Evolutionary conservation across 2,329 filamentous ascomycete species (phyloP).

Genomic region (Penicillium hesseltinei): DNA sequence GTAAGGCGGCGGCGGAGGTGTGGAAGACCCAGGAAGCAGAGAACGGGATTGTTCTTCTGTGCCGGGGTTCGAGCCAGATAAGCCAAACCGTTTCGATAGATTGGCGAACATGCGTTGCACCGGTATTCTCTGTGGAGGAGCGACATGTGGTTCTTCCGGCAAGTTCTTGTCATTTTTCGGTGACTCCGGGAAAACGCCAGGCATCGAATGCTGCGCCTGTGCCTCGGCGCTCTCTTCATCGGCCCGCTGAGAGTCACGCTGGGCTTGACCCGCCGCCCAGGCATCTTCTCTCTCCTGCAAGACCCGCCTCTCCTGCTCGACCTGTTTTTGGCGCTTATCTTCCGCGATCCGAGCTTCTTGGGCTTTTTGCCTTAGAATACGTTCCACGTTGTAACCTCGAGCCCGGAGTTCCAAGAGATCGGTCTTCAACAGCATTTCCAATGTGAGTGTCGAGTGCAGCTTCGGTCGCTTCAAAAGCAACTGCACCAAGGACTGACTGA

Average conservation of each 20-base stretch:
- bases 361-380: constrained; percentile 83
- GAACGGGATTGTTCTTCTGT: constrained; percentile 26
- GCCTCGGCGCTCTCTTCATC: constrained; percentile 24
- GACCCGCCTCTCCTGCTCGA: constrained; percentile 69
- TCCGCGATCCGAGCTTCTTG: constrained; percentile 86
- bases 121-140: constrained; percentile 25
- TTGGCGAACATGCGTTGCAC: constrained; percentile 64
- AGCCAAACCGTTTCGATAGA: constrained; percentile 65
- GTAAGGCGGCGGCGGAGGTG: constrained; percentile 45
- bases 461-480: constrained; percentile 78
- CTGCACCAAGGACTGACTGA: constrained; percentile 81
- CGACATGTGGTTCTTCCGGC: constrained; percentile 20
- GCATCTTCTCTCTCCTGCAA: constrained; percentile 60
- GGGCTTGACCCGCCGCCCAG: constrained; percentile 45
- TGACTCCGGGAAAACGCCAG: constrained; percentile 70
- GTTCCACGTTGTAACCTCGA: constrained; percentile 94
- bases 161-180: constrained; percentile 49
- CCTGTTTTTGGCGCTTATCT: constrained; percentile 68
- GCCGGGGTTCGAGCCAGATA: constrained; percentile 39
- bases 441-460: constrained; percentile 82
- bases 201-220: constrained; percentile 57
- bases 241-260: constrained; percentile 34
- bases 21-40: constrained; percentile 21
- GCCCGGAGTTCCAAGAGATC: constrained; percentile 77
- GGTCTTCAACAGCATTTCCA: constrained; percentile 86